Conservation (phyloP, 495 filamentous ascomycete species). For the Talaromyces ruber region DNA sequence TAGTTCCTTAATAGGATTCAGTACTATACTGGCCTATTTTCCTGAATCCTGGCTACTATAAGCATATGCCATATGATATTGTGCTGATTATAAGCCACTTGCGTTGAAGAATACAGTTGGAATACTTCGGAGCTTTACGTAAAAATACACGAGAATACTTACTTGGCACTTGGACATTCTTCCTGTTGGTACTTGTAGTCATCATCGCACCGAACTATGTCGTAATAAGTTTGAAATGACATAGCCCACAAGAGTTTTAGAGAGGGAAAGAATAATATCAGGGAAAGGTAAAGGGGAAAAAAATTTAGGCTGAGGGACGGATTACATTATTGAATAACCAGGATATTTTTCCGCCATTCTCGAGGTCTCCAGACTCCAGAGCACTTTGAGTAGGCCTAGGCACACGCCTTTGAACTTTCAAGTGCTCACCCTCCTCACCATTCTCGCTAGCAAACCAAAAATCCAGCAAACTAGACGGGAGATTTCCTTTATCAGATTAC, state of each 20-base stretch:
- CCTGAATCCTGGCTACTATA: neutral
- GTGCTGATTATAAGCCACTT: neutral
- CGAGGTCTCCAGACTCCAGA: neutral
- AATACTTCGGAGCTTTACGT: neutral
- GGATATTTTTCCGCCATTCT: neutral
- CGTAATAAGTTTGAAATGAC: neutral
- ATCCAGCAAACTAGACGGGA: neutral
- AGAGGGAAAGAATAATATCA: neutral
- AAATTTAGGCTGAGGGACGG: neutral
- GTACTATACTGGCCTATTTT: neutral
- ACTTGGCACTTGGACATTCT: neutral
- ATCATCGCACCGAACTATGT: neutral
- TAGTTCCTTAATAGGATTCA: neutral
- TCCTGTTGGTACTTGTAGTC: neutral
- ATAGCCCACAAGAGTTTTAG: neutral
- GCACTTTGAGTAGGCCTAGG: neutral
- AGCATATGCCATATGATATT: neutral
- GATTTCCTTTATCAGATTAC: neutral
- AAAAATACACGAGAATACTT: neutral
- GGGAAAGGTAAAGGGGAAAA: neutral
- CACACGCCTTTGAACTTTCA: neutral
- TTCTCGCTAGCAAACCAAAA: neutral
- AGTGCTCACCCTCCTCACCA: neutral
- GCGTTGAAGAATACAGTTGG: neutral
- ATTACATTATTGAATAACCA: neutral